Conservation (phyloP, 257 asterid species). For the Prunella vulgaris region DNA sequence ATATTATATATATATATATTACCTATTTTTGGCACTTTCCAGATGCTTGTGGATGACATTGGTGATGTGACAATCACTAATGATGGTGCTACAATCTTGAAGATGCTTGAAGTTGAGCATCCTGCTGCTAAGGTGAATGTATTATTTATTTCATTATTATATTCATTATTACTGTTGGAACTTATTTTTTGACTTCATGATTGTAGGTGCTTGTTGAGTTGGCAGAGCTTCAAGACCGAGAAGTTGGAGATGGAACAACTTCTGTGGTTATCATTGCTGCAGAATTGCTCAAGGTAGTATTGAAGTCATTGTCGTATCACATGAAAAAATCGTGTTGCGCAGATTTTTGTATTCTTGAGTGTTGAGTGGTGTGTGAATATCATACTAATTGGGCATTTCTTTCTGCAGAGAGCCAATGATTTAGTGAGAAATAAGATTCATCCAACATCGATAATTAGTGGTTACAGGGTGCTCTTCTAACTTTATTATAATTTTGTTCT, state of each 20-base stretch:
- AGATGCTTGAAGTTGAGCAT: constrained; percentile 97
- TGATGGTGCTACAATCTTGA: constrained; percentile 96
- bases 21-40: constrained; percentile 17
- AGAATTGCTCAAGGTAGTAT: constrained; percentile 84
- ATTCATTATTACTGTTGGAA: not conserved
- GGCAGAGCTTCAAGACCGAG: constrained; percentile 98
- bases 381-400: constrained; percentile 19
- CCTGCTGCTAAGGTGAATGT: constrained; percentile 94
- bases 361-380: not conserved
- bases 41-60: constrained; percentile 99
- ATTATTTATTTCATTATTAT: not conserved
- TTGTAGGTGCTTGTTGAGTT: constrained; percentile 92
- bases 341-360: not conserved
- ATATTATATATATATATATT: too few relatives aligned
- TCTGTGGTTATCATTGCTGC: constrained; percentile 97
- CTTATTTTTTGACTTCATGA: not conserved
- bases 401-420: constrained; percentile 90
- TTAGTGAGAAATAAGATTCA: constrained; percentile 91
- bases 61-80: constrained; percentile 98
- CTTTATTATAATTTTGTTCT: not conserved
- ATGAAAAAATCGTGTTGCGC: not conserved
- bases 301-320: not conserved
- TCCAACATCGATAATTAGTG: constrained; percentile 95
- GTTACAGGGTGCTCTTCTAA: constrained; percentile 63
- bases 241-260: constrained; percentile 99